Evolutionary conservation across 2,329 filamentous ascomycete species (phyloP).

Genomic region (Pseudophaeomoniella oleicola): DNA sequence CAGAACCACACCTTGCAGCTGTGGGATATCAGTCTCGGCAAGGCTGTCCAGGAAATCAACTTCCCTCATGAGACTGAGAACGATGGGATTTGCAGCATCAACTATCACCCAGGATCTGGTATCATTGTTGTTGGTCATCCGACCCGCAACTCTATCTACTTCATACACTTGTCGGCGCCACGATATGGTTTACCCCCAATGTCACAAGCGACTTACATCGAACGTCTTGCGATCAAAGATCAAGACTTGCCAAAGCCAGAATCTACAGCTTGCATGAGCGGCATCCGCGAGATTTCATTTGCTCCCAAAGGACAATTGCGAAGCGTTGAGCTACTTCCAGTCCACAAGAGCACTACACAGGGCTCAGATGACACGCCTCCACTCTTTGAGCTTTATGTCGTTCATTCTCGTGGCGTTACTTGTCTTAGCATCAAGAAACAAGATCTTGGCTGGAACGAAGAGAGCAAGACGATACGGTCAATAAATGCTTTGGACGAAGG

Average conservation of each 20-base stretch:
- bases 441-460: constrained; percentile 80
- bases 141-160: constrained; percentile 93
- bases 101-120: constrained; percentile 81
- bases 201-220: constrained; percentile 77
- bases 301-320: constrained; percentile 71
- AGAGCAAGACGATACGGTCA: constrained; percentile 71
- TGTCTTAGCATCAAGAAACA: constrained; percentile 73
- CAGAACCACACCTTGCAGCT: constrained; percentile 97
- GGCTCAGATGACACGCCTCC: constrained; percentile 34
- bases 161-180: constrained; percentile 86
- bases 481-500: constrained; percentile 64
- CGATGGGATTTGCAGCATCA: constrained; percentile 93
- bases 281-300: constrained; percentile 89
- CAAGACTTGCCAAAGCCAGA: constrained; percentile 66
- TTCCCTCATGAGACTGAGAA: constrained; percentile 92
- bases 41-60: constrained; percentile 93
- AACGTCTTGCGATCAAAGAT: constrained; percentile 60
- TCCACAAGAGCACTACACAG: constrained; percentile 30
- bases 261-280: constrained; percentile 93
- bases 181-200: constrained; percentile 71
- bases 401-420: constrained; percentile 96
- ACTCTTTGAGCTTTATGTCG: constrained; percentile 88
- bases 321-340: constrained; percentile 76
- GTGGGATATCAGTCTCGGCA: constrained; percentile 90
- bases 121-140: constrained; percentile 94